Base-by-base conservation (phyloP, 1,139 yeast species). In the Candida albicans region DNA sequence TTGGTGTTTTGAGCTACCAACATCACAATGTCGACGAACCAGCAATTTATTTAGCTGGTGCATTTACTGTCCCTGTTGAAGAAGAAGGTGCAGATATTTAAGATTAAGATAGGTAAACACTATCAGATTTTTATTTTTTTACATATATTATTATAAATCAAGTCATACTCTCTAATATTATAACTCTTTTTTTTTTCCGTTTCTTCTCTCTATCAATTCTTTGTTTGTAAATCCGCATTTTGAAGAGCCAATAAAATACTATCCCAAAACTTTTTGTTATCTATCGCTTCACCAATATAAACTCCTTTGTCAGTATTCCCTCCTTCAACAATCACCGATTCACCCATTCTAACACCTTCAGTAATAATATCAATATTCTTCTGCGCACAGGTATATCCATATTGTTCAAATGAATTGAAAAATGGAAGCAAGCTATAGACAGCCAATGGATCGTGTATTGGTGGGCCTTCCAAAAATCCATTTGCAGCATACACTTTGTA, bases 1-100 rank as follows among this genome's bases (percentile, higher is more conserved):
- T 89, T 30, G 96, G 97, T 45, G 96, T 89, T 2, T 73, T 91
- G 60, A 83, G 95, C 54, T 91, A 91, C 63, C 95, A 88, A 57
- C 98, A 91, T 61, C 82, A 85, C 59, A 83, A 77, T 61, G 75
- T 87, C 48, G 76, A 84, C 33, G 97, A 91, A 65, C 97, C 97
- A 2, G 96, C 97, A 0, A 64, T 91, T 48, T 79, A 75, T 44
- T 73, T 91, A 46, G 88, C 89, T 2, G 91, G 91, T 43, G 93
- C 96, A 0, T 89, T 88, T 55, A 73, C 74, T 10, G 83, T 84
- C n/a, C 91, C 93, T 7, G 80, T 79, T 11, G 84, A 79, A 40
- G 73, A 68, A 50, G 64, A 65, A 48, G 64, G 70, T 33, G 59
- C 49, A 13, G 67, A 59, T 39, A 41, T 61, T 33, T 62, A 54